Evolutionary conservation across 163 green algal species (phyloP), one percentile per base, ranked within the genome.

Genomic region (Scenedesmus sp.): DNA sequence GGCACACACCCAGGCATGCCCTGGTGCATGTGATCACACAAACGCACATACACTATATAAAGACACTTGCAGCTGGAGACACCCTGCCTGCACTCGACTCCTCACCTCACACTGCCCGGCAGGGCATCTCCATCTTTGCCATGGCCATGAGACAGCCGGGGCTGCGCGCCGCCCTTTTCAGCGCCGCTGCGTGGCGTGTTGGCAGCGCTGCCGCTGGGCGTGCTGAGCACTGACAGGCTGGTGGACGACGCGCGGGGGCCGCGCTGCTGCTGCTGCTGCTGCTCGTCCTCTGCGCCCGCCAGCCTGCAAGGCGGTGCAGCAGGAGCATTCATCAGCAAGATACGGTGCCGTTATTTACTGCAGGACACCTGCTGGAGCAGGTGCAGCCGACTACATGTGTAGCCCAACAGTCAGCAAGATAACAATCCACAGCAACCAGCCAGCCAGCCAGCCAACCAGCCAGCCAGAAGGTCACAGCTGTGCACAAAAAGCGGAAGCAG

Each of bases 101-200:
- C 82, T 5, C 87, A 91, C 87, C 87, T 91, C 1, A 91, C 87
- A 73, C 74, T 91, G 67, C 87, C 87, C 46, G 87, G 87, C 73
- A 54, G 54, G 4, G 66, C 67, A 5, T 84, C 67, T n/a, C 86
- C 56, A 13, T 55, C 23, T 46, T 81, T 55, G 82, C 9, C 13
- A n/a, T 64, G 67, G 10, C 74, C 74, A 76, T 79, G 70, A 52
- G 70, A 66, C 18, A 46, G 81, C 52, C 55, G 81, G 13, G 76
- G 76, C 76, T 57, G 34, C 46, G 34, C 46, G 10, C 76, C 76
- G 23, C 66, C 57, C 16, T 90, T 66, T 76, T 9, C 18, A 46
- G 34, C 34, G 34, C 34, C 34, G 2, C 67, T 26, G 52, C 87
- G 56, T 3, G 87, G 87, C 82, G 87, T 91, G 23, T 26, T 91